Percentiles rank a stretch among this genome's conserved stretches.
phyloP scores from a whole-genome alignment of 495 filamentous ascomycete genomes.

The Penicillium pulvis region DNA sequence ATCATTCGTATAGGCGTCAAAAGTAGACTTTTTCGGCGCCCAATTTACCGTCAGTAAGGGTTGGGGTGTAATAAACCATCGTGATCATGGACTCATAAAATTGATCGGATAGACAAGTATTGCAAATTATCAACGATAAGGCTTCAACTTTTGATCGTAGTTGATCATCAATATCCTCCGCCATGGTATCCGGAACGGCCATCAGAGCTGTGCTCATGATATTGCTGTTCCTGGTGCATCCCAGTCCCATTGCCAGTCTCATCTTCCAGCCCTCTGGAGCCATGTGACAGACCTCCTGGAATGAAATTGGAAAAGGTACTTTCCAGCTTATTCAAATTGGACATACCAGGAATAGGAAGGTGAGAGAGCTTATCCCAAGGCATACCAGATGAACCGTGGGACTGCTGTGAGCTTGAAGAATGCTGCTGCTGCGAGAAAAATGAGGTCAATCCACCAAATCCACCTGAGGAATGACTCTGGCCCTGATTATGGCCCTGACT shows the following conservation, averaged over 20 bases:
- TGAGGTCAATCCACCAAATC: slow-evolving; percentile 10
- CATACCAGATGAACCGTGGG: slow-evolving; percentile 23
- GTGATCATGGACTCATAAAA: background rate
- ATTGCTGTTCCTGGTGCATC: slow-evolving; percentile 10
- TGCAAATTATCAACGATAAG: background rate
- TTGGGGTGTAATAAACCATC: too few relatives aligned
- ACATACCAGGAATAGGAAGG: slow-evolving; percentile 47
- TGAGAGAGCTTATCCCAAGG: slow-evolving; percentile 43
- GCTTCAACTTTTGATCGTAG: background rate
- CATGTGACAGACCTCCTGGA: slow-evolving; percentile 44
- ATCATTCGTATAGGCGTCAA: background rate
- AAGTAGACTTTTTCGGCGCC: too few relatives aligned
- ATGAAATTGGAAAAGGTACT: slow-evolving; percentile 44
- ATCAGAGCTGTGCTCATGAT: slow-evolving; percentile 5
- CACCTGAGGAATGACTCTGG: slow-evolving; percentile 18
- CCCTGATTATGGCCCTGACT: slow-evolving; percentile 11
- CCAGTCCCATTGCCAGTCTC: slow-evolving; percentile 7
- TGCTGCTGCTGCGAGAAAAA: slow-evolving; percentile 24
- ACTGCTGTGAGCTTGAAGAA: slow-evolving; percentile 18
- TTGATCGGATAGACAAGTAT: too few relatives aligned
- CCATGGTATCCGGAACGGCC: slow-evolving; percentile 5
- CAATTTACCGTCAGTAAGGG: too few relatives aligned
- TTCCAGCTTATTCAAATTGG: slow-evolving; percentile 39
- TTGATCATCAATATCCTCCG: background rate
- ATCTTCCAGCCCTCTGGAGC: slow-evolving; percentile 32